Conservation (phyloP, 2,329 filamentous ascomycete species). For the Calonectria pseudoreteaudii region DNA sequence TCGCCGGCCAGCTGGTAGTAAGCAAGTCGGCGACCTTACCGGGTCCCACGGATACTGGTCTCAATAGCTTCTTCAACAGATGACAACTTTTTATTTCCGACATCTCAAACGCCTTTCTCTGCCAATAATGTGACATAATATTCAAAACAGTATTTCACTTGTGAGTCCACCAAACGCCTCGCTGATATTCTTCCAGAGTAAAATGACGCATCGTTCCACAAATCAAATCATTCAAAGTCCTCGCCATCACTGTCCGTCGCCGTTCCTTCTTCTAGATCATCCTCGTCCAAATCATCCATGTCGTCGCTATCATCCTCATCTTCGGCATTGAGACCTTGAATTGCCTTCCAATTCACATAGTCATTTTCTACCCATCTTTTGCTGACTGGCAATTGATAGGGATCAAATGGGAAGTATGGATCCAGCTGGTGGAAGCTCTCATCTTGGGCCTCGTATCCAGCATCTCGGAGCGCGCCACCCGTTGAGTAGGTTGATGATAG, state of each 20-base stretch:
- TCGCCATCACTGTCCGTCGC: conserved; percentile 62
- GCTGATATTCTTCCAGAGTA: conserved; percentile 17
- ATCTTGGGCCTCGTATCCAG: conserved; percentile 64
- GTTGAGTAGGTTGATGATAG: conserved; percentile 68
- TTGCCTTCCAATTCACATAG: conserved; percentile 83
- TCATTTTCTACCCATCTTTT: conserved; percentile 88
- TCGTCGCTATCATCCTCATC: conserved; percentile 67
- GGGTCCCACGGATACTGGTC: neutral
- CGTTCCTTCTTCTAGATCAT: conserved; percentile 61
- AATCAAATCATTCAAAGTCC: conserved; percentile 49
- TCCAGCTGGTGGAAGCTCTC: conserved; percentile 89
- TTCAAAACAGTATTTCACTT: neutral
- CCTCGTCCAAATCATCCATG: conserved; percentile 60
- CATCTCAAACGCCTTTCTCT: neutral
- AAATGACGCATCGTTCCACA: neutral
- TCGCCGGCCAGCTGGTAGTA: neutral
- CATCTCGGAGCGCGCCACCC: conserved; percentile 66
- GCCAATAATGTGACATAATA: neutral
- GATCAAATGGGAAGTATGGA: conserved; percentile 97
- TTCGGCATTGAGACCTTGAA: conserved; percentile 75
- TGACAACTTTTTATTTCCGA: neutral
- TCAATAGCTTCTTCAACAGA: neutral
- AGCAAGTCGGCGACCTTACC: neutral
- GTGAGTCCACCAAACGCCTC: conserved; percentile 25
- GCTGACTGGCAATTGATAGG: conserved; percentile 89